Percentiles rank a stretch among this genome's conserved stretches.
These are phyloP conservation scores for Rhodotorula sphaerocarpa DNA, from an alignment of 768 basidiomycete species.

Conservation along the genomic window DNA sequence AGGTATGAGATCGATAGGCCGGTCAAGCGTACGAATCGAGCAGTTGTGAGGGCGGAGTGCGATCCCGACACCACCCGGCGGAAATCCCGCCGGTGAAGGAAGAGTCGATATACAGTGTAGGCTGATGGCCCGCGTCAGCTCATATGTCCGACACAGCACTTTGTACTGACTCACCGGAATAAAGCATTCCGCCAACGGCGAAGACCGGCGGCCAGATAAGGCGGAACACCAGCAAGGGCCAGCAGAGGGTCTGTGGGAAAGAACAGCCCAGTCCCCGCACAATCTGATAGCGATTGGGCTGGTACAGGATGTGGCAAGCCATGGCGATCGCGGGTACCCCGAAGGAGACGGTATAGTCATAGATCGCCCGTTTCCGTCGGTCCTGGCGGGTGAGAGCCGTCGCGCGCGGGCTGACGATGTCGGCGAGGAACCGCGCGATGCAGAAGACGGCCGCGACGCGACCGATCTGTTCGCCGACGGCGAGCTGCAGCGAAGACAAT, in stretches of 20 bases:
- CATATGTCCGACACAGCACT: too few species aligned
- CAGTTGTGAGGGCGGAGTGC: conserved; percentile 22
- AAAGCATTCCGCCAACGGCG: conserved; percentile 6
- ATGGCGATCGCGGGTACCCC: conserved; percentile 24
- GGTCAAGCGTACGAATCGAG: conserved; percentile 26
- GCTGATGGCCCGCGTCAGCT: not conserved
- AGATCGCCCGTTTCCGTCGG: conserved; percentile 1
- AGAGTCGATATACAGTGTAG: conserved; percentile 15
- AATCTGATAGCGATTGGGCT: conserved; percentile 16
- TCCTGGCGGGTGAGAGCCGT: conserved; percentile 10
- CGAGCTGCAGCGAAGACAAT: too few species aligned
- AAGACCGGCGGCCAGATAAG: conserved; percentile 22
- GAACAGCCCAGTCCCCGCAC: conserved; percentile 7
- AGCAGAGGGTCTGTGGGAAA: not conserved
- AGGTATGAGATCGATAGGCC: conserved; percentile 11
- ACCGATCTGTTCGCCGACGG: conserved; percentile 11
- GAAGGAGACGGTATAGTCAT: conserved; percentile 23
- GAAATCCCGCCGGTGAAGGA: conserved; percentile 26
- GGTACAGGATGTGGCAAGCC: conserved; percentile 18
- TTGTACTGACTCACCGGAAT: conserved; percentile 1
- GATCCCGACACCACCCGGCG: conserved; percentile 9
- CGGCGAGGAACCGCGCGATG: conserved; percentile 27
- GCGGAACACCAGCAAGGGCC: conserved; percentile 14
- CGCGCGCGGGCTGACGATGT: conserved; percentile 24
- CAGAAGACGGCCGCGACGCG: conserved; percentile 18